Conservation (phyloP, 352 stramenopile species). For the Bremia lactucae region DNA sequence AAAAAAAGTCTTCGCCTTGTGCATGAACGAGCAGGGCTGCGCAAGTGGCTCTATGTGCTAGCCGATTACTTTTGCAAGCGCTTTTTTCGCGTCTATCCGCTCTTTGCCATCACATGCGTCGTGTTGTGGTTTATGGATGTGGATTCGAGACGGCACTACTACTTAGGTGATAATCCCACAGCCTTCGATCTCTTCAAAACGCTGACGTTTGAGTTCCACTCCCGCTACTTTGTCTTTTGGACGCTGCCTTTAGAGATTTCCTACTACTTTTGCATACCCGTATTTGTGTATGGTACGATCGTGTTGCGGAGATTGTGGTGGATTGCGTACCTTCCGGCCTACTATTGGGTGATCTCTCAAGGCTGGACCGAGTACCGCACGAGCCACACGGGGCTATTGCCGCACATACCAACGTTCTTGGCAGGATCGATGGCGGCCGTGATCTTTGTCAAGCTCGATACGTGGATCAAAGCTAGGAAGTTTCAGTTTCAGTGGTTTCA, state of each 20-base stretch:
- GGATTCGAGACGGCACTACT: conserved; percentile 24
- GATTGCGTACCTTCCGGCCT: conserved; percentile 20
- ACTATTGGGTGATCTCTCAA: conserved; percentile 21
- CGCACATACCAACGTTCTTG: conserved; percentile 30
- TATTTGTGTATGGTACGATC: conserved; percentile 17
- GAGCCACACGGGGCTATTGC: conserved; percentile 7
- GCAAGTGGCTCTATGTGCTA: conserved; percentile 25
- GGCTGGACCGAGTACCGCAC: conserved; percentile 22
- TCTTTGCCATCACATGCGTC: conserved; percentile 29
- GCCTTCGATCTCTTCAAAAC: conserved; percentile 26
- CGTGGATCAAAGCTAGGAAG: conserved; percentile 16
- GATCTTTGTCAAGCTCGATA: conserved; percentile 21
- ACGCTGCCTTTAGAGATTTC: conserved; percentile 38
- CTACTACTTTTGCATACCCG: conserved; percentile 46
- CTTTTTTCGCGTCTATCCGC: conserved; percentile 38
- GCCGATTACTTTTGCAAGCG: conserved; percentile 36
- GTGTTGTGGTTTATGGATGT: conserved; percentile 22
- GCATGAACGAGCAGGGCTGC: conserved; percentile 8
- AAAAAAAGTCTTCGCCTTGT: conserved; percentile 28
- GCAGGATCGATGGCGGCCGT: conserved; percentile 31
- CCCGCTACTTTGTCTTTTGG: conserved; percentile 41
- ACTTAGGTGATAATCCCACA: conserved; percentile 12
- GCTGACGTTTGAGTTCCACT: conserved; percentile 30
- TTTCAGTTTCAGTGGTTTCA: conserved; percentile 20
- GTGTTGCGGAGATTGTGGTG: conserved; percentile 23